phyloP scores from a whole-genome alignment of 2,329 filamentous ascomycete genomes.

The Hypoxylon sp. region DNA sequence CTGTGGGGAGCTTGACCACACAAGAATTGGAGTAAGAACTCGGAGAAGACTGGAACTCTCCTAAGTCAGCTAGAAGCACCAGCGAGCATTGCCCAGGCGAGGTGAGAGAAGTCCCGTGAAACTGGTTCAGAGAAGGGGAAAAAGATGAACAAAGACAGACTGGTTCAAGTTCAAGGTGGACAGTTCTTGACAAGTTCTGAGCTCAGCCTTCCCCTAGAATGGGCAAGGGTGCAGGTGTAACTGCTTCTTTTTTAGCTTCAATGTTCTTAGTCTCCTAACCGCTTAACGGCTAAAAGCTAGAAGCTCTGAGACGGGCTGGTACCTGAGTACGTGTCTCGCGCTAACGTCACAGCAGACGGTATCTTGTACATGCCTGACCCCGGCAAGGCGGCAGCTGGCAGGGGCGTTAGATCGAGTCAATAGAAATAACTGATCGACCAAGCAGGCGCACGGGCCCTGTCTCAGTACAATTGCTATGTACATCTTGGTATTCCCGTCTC shows the following conservation, averaged over 20 bases:
- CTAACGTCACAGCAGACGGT: constrained; percentile 27
- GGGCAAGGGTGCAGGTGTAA: constrained; percentile 5
- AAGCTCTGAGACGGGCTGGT: constrained; percentile 22
- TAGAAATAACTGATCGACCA: constrained; percentile 22
- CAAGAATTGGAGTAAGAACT: constrained; percentile 32
- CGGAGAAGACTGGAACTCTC: constrained; percentile 16
- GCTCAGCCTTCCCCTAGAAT: constrained; percentile 22
- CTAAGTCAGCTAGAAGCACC: constrained; percentile 63
- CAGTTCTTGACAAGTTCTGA: constrained; percentile 12
- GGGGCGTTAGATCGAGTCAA: constrained; percentile 22
- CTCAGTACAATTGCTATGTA: constrained; percentile 5
- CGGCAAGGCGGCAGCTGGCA: constrained; percentile 28
- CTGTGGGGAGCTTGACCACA: constrained; percentile 37
- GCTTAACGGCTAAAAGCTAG: constrained; percentile 16
- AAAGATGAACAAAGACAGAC: constrained; percentile 8
- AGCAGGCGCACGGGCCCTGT: constrained; percentile 26
- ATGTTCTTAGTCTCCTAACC: constrained; percentile 13
- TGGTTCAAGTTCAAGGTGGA: constrained; percentile 30
- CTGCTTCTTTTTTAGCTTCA: not conserved
- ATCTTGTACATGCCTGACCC: constrained; percentile 15
- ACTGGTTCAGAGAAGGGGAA: constrained; percentile 21
- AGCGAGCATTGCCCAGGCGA: constrained; percentile 15
- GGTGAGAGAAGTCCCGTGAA: constrained; percentile 1
- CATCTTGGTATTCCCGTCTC: too few relatives aligned
- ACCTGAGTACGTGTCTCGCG: constrained; percentile 23